phyloP scores from a whole-genome alignment of 257 asterid species.

The Petunia secreta region DNA sequence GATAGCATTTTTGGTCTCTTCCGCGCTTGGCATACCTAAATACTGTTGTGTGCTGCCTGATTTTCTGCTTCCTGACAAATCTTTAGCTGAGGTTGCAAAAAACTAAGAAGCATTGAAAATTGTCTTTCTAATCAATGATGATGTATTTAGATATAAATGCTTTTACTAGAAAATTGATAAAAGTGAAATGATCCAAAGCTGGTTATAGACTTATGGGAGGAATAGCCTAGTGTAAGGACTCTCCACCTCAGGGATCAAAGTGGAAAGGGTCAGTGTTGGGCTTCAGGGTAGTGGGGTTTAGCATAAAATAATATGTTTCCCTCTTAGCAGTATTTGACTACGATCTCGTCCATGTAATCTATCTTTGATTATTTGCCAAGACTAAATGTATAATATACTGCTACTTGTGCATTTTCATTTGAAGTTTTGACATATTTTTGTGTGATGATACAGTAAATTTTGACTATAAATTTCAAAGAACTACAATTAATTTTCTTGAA shows the following conservation, averaged over 20 bases:
- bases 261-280: too few species aligned
- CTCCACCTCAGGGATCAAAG: too few species aligned
- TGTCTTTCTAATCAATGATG: not conserved
- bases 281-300: too few species aligned
- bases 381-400: too few species aligned
- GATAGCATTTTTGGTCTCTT: constrained; percentile 19
- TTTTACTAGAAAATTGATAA: not conserved
- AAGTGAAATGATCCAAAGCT: not conserved
- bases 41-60: not conserved
- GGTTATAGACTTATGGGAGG: too few species aligned
- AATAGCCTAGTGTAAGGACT: too few species aligned
- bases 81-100: not conserved
- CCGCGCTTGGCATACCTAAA: constrained; percentile 3
- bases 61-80: not conserved
- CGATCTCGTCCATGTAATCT: too few species aligned
- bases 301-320: too few species aligned
- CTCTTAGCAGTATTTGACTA: too few species aligned
- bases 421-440: too few species aligned
- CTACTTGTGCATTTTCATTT: too few species aligned
- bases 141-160: constrained; percentile 8
- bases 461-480: not conserved
- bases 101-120: not conserved
- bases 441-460: not conserved
- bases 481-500: not conserved
- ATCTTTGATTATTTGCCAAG: too few species aligned